Percentiles rank a stretch among this genome's conserved stretches.
Evolutionary conservation across 176 grass and related monocot species (phyloP).

Genomic region (Otatea glauca): DNA sequence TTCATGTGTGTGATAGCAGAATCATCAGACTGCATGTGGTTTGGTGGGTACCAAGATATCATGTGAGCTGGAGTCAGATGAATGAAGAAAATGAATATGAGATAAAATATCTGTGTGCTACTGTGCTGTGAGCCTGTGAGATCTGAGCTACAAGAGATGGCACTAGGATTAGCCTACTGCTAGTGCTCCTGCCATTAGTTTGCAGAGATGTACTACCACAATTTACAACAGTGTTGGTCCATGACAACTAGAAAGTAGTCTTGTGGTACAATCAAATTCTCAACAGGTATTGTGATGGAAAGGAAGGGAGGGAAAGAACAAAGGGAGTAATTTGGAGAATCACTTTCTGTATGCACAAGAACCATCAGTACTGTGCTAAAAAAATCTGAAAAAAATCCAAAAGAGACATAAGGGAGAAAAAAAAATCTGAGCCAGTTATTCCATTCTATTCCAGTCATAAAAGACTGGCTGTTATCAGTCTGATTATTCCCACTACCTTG

Average conservation of each 20-base stretch:
- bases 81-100: conserved; percentile 20
- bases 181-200: conserved; percentile 54
- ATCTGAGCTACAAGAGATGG: conserved; percentile 23
- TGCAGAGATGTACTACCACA: conserved; percentile 39
- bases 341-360: conserved; percentile 49
- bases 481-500: conserved; percentile 53
- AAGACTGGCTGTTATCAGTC: conserved; percentile 51
- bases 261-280: conserved; percentile 44
- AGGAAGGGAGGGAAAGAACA: conserved; percentile 20
- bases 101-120: conserved; percentile 43
- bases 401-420: neutral
- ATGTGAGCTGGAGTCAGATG: conserved; percentile 49
- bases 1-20: conserved; percentile 39
- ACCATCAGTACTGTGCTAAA: conserved; percentile 16
- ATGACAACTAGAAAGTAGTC: conserved; percentile 53
- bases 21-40: conserved; percentile 54
- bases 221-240: conserved; percentile 47
- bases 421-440: conserved; percentile 24
- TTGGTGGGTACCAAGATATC: conserved; percentile 51
- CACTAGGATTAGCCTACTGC: conserved; percentile 34
- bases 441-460: conserved; percentile 33
- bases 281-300: conserved; percentile 21
- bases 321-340: conserved; percentile 47
- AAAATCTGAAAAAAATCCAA: neutral
- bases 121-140: conserved; percentile 22